Conservation (phyloP, 768 basidiomycete species). For the Podaxis sp. region DNA sequence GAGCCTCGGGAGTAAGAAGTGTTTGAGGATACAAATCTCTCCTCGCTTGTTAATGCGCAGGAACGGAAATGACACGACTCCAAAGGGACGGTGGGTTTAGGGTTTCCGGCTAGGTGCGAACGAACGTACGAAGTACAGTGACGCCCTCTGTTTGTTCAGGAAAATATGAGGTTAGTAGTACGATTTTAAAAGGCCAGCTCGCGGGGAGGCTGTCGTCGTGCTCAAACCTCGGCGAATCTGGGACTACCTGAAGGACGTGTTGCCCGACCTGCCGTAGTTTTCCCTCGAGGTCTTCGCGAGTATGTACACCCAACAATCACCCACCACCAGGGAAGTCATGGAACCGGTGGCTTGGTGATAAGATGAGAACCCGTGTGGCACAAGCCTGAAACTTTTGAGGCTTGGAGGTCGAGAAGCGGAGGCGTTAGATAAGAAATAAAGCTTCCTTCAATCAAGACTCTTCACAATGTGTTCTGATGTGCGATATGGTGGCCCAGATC, state of each 20-base stretch:
- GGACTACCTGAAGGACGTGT: neutral
- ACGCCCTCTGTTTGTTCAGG: neutral
- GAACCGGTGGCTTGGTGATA: neutral
- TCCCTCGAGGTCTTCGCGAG: neutral
- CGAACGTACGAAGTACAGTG: neutral
- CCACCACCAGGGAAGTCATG: neutral
- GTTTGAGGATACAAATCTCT: neutral
- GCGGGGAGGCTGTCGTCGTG: neutral
- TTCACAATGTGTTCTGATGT: neutral
- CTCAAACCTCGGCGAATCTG: neutral
- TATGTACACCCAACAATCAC: neutral
- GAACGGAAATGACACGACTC: conserved; percentile 2
- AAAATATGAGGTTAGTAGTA: neutral
- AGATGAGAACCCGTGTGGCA: neutral
- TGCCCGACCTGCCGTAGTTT: neutral
- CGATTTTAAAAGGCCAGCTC: neutral
- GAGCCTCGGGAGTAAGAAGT: neutral
- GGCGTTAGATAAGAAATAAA: conserved; percentile 8
- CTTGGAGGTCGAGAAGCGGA: neutral
- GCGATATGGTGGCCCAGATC: neutral
- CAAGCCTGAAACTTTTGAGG: neutral
- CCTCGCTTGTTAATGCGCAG: neutral
- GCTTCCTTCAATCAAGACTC: neutral
- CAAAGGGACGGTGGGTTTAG: neutral
- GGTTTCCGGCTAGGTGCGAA: neutral